Conservation (phyloP, 768 basidiomycete species). For the Suillus decipiens region DNA sequence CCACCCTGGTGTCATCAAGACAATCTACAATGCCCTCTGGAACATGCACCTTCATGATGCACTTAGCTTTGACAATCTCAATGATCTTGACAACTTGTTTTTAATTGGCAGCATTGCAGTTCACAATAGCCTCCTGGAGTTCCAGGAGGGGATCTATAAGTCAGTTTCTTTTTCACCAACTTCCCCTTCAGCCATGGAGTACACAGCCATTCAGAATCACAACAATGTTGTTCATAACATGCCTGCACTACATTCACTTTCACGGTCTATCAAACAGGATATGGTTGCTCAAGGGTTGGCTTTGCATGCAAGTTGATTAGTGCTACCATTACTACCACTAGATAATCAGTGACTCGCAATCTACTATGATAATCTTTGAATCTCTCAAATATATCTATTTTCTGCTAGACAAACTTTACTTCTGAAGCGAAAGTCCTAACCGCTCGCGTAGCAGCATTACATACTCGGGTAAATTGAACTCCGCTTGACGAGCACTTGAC, state of each 20-base stretch:
- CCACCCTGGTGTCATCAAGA: not conserved
- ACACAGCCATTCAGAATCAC: not conserved
- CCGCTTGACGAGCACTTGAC: too few species aligned
- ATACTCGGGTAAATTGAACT: too few species aligned
- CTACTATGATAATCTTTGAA: too few species aligned
- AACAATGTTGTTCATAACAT: not conserved
- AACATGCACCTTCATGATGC: not conserved
- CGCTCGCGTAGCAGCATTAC: too few species aligned
- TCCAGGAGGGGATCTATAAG: not conserved
- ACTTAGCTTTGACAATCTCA: not conserved
- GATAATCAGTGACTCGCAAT: not conserved
- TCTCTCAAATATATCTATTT: too few species aligned
- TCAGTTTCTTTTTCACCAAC: not conserved
- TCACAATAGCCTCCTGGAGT: not conserved
- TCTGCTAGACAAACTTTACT: too few species aligned
- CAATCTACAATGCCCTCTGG: not conserved
- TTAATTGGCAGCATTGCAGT: not conserved
- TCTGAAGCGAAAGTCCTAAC: too few species aligned
- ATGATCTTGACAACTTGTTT: not conserved
- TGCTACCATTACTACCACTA: not conserved
- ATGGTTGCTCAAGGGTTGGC: not conserved
- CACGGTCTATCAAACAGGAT: not conserved
- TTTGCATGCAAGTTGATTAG: not conserved
- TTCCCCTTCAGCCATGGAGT: not conserved
- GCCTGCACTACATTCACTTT: not conserved